Percentiles rank a stretch among this genome's conserved stretches.
These are phyloP conservation scores for Fraxinus floribunda DNA, from an alignment of 305 asterid genomes.

Conservation along the genomic window DNA sequence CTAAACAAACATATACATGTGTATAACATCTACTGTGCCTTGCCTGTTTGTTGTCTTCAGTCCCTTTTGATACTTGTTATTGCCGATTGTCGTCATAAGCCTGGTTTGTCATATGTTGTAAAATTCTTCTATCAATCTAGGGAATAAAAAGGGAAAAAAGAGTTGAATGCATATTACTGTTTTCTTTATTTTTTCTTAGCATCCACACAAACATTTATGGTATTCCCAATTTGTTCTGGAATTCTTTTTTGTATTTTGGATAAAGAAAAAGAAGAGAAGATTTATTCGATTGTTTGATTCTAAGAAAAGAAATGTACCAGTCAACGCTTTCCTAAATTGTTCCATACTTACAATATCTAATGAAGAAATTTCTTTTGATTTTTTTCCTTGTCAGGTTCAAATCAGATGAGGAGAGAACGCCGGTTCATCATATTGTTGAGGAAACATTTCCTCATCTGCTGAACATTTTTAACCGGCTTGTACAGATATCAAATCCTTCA, in stretches of 20 bases:
- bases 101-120: not conserved
- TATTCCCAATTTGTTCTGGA: not conserved
- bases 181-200: not conserved
- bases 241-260: not conserved
- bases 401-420: constrained; percentile 92
- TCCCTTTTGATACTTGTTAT: not conserved
- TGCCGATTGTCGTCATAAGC: not conserved
- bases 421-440: constrained; percentile 77
- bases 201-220: not conserved
- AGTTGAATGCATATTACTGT: not conserved
- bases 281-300: not conserved
- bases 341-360: constrained; percentile 16
- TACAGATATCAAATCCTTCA: constrained; percentile 77
- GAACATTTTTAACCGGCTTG: constrained; percentile 74
- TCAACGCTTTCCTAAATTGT: not conserved
- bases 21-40: not conserved
- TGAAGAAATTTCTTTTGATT: constrained; percentile 18
- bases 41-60: not conserved
- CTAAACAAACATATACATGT: not conserved
- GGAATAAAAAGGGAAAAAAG: not conserved
- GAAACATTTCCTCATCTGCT: constrained; percentile 92
- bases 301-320: not conserved
- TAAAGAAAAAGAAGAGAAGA: not conserved
- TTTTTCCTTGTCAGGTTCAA: constrained; percentile 69
- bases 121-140: not conserved